A percentile compares a stretch with the other conserved stretches of the same genome.
Conservation (phyloP, 2,329 filamentous ascomycete genomes). For the Chlorencoelia australis region DNA sequence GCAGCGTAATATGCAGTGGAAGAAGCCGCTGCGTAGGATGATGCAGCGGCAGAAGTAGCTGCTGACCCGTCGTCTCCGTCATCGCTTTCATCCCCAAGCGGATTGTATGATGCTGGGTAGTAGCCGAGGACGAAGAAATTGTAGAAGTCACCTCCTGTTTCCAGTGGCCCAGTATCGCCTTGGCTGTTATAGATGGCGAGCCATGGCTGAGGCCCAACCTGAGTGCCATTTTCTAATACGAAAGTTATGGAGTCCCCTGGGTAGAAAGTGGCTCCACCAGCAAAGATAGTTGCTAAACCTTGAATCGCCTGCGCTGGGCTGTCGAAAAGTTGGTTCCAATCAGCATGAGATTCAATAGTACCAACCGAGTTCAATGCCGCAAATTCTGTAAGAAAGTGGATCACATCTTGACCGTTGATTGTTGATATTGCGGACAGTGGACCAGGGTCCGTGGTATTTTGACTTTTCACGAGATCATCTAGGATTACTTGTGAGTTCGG, state of each 20-base stretch:
- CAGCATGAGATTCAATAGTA: constrained; percentile 29
- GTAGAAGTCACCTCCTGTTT: constrained; percentile 22
- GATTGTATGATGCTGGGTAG: constrained; percentile 14
- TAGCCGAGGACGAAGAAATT: constrained; percentile 22
- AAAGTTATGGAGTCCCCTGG: constrained; percentile 29
- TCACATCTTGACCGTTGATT: constrained; percentile 44
- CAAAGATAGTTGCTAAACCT: constrained; percentile 27
- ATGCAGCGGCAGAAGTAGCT: constrained; percentile 1
- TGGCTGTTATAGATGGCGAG: constrained; percentile 23
- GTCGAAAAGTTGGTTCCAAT: constrained; percentile 27
- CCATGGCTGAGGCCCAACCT: constrained; percentile 23
- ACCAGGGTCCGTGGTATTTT: constrained; percentile 3
- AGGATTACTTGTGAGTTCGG: too few relatives aligned
- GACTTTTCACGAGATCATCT: constrained; percentile 27
- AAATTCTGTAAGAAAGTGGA: constrained; percentile 36
- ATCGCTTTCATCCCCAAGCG: constrained; percentile 2
- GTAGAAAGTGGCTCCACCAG: constrained; percentile 28
- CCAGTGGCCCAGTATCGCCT: constrained; percentile 21
- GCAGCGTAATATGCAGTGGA: not conserved
- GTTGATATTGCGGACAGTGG: constrained; percentile 36
- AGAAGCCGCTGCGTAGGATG: not conserved
- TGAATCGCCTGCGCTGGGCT: constrained; percentile 20
- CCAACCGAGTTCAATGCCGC: constrained; percentile 25
- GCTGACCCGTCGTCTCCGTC: not conserved
- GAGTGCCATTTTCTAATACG: constrained; percentile 30